Conservation (phyloP, 371 early-diverging fungal genomes). For the Zopfochytrium polystomum region DNA sequence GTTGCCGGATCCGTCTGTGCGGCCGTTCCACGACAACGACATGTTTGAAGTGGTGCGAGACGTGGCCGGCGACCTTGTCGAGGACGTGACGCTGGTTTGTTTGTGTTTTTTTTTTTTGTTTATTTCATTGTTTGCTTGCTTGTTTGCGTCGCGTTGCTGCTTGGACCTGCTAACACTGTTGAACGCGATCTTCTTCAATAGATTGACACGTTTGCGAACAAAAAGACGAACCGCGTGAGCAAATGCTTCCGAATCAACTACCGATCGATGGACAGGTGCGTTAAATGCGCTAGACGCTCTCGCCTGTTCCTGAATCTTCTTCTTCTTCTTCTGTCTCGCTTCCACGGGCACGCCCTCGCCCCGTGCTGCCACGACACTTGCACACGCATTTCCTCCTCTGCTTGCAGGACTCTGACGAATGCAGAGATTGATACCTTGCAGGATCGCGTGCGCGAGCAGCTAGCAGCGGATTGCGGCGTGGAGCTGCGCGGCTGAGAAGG, state of each 20-base stretch:
- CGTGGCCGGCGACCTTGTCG: conserved; percentile 88
- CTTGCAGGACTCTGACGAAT: conserved; percentile 78
- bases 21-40: conserved; percentile 87
- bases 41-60: conserved; percentile 90
- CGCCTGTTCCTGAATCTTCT: conserved; percentile 4
- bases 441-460: conserved; percentile 66
- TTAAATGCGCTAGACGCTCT: background rate
- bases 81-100: conserved; percentile 77
- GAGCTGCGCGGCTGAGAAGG: conserved; percentile 68
- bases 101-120: background rate
- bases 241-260: conserved; percentile 91
- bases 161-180: background rate
- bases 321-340: background rate
- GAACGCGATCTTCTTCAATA: conserved; percentile 33
- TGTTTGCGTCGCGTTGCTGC: background rate
- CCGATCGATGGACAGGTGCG: conserved; percentile 71
- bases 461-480: conserved; percentile 66
- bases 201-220: conserved; percentile 86
- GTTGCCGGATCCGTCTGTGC: conserved; percentile 51
- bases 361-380: too few relatives aligned
- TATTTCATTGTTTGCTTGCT: background rate
- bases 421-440: conserved; percentile 91
- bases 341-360: too few relatives aligned
- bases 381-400: too few relatives aligned
- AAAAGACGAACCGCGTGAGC: conserved; percentile 77